These are phyloP conservation scores for Trypanosoma melophagium DNA, from an alignment of 208 protist species.

Conservation along the genomic window DNA sequence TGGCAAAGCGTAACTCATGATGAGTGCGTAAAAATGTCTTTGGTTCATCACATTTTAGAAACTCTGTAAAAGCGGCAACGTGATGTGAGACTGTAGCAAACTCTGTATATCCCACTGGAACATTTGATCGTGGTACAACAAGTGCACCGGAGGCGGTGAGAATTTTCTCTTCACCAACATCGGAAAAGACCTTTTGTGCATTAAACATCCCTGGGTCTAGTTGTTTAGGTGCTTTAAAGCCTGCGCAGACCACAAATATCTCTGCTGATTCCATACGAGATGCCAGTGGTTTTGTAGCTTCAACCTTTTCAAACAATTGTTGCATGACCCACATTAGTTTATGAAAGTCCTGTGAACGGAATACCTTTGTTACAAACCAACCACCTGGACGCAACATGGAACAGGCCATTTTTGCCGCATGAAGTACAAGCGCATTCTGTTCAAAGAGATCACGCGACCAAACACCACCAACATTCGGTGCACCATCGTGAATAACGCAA, in stretches of 20 bases:
- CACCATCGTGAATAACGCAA: constrained; percentile 99
- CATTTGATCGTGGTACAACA: constrained; percentile 74
- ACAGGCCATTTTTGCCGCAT: constrained; percentile 95
- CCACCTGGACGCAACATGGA: constrained; percentile 92
- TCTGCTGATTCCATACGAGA: constrained; percentile 98
- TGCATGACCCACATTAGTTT: constrained; percentile 98
- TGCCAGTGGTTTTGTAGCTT: constrained; percentile 97
- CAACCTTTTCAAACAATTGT: constrained; percentile 98
- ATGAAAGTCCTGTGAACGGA: constrained; percentile 98
- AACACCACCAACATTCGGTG: constrained; percentile 98
- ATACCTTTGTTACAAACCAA: constrained; percentile 99
- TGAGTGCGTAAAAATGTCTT: constrained; percentile 84
- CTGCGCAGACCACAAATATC: constrained; percentile 98
- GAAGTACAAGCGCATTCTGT: constrained; percentile 95
- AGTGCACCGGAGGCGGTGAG: constrained; percentile 66
- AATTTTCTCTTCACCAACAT: constrained; percentile 91
- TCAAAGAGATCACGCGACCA: constrained; percentile 99
- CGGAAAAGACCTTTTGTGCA: constrained; percentile 94
- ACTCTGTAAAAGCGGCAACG: constrained; percentile 84
- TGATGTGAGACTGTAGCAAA: constrained; percentile 80
- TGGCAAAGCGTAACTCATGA: constrained; percentile 90
- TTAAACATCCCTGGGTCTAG: constrained; percentile 97
- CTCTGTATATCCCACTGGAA: constrained; percentile 91
- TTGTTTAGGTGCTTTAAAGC: constrained; percentile 95
- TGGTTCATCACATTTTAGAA: constrained; percentile 88